These are phyloP conservation scores for Polyrhizophydium stewartii DNA, from an alignment of 371 early-diverging fungal genomes.

Conservation along the genomic window DNA sequence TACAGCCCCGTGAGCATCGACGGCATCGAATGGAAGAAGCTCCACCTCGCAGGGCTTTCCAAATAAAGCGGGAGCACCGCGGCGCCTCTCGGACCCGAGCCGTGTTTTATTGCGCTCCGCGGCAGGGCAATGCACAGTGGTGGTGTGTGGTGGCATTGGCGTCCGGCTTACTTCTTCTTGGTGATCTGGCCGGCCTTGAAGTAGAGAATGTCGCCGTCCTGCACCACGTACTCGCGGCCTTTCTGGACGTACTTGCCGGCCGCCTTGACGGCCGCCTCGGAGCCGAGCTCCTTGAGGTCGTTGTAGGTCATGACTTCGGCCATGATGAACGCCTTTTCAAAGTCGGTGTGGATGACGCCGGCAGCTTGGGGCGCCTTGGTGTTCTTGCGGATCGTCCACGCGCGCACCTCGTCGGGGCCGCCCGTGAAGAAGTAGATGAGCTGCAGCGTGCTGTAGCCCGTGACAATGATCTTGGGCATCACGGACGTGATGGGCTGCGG, in stretches of 20 bases:
- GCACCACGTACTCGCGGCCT: constrained; percentile 93
- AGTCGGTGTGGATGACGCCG: constrained; percentile 94
- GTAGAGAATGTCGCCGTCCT: constrained; percentile 84
- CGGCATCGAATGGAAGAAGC: too few relatives aligned
- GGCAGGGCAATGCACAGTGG: too few relatives aligned
- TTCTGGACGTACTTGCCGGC: constrained; percentile 92
- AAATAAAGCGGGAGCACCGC: neutral
- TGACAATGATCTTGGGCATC: constrained; percentile 85
- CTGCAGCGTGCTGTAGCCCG: constrained; percentile 87
- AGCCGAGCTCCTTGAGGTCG: constrained; percentile 76
- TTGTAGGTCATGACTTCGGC: constrained; percentile 87
- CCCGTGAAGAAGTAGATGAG: constrained; percentile 71
- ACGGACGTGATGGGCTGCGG: constrained; percentile 52
- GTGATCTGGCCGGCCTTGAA: constrained; percentile 31
- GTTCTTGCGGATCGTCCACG: constrained; percentile 90
- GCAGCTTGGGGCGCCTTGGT: constrained; percentile 97
- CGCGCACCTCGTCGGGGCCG: constrained; percentile 72
- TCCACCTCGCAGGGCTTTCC: neutral
- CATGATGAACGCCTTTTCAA: constrained; percentile 94
- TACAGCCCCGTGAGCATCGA: too few relatives aligned
- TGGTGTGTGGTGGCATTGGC: neutral
- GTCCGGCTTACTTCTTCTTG: constrained; percentile 23
- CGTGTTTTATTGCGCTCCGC: neutral
- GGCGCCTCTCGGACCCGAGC: neutral
- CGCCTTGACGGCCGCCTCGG: constrained; percentile 88